These are phyloP conservation scores for Blastobotrys elegans DNA, from an alignment of 1,139 yeast genomes.

Conservation along the genomic window DNA sequence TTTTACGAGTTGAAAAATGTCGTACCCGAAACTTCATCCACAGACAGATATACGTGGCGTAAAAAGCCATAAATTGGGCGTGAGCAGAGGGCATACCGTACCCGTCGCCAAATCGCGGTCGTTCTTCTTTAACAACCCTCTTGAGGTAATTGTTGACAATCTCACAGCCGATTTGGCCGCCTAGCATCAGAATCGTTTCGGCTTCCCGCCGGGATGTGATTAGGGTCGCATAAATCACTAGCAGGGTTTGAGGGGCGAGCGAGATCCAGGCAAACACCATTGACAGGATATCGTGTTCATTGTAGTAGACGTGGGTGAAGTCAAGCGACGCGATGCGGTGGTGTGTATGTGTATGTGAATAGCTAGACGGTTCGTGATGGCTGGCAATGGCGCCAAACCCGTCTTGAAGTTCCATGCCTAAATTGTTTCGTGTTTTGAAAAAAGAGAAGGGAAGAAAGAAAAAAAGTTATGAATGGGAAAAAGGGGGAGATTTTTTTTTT, in stretches of 20 bases:
- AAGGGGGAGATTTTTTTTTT: no score
- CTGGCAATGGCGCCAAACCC: background rate
- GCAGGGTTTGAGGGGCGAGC: conserved; percentile 72
- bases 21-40: conserved; percentile 43
- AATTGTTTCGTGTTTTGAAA: no score
- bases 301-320: conserved; percentile 70
- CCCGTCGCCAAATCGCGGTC: conserved; percentile 60
- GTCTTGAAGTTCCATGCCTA: background rate
- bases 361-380: background rate
- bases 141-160: conserved; percentile 65
- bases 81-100: conserved; percentile 99
- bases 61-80: conserved; percentile 90
- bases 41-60: conserved; percentile 59
- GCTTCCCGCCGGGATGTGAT: conserved; percentile 76
- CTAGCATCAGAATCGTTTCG: conserved; percentile 77
- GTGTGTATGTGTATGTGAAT: no score
- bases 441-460: no score
- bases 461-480: no score
- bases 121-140: conserved; percentile 56
- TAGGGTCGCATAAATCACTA: conserved; percentile 81
- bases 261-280: conserved; percentile 65
- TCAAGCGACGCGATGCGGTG: conserved; percentile 19
- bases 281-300: conserved; percentile 60
- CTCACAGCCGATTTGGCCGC: conserved; percentile 82
- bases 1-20: conserved; percentile 31